These are phyloP conservation scores for Isochrysis galbana DNA, from an alignment of 78 protist species.

Conservation along the genomic window DNA sequence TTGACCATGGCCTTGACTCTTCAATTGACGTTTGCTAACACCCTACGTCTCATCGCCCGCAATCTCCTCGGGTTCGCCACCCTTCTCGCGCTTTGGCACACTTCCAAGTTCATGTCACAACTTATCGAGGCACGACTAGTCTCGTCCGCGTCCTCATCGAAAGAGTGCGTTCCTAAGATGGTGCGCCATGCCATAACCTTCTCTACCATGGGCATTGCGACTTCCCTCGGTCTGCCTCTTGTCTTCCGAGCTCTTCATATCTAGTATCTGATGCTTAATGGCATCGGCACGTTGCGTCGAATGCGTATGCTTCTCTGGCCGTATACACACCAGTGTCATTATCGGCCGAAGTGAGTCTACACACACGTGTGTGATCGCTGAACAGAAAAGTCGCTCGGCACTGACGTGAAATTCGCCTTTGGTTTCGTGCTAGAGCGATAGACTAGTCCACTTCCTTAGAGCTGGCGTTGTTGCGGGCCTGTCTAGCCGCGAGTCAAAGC, in stretches of 20 bases:
- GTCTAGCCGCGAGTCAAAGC: too few species aligned
- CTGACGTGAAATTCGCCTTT: too few species aligned
- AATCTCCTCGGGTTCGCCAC: neutral
- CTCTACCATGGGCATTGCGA: neutral
- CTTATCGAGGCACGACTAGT: neutral
- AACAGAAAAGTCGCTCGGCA: too few species aligned
- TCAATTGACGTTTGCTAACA: neutral
- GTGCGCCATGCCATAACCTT: neutral
- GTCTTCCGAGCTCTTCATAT: neutral
- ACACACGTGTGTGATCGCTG: too few species aligned
- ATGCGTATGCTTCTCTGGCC: too few species aligned
- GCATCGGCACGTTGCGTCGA: too few species aligned
- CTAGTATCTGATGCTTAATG: too few species aligned
- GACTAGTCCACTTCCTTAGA: too few species aligned
- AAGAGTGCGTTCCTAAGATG: neutral
- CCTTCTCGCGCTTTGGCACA: neutral
- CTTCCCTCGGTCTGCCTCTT: neutral
- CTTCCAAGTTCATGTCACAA: neutral
- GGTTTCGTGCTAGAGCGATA: too few species aligned
- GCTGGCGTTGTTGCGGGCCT: too few species aligned
- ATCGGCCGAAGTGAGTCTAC: too few species aligned
- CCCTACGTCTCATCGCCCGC: neutral
- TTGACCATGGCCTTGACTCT: neutral
- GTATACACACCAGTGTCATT: too few species aligned
- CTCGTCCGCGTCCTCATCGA: neutral